These are phyloP conservation scores for Globisporangium viniferum DNA, from an alignment of 352 stramenopile species.

Conservation along the genomic window DNA sequence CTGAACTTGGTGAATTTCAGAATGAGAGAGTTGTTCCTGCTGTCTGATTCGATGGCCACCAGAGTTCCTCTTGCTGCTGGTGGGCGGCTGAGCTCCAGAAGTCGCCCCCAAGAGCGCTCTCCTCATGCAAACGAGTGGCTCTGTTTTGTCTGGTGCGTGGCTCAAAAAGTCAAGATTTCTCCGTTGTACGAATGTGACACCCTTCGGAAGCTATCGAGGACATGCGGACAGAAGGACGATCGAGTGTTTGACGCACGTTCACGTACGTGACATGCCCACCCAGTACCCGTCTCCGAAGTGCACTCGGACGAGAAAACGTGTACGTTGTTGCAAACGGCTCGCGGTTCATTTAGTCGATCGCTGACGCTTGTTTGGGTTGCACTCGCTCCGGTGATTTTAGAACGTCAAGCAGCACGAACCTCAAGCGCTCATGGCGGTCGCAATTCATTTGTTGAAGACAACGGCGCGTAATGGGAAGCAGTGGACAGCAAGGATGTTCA, in stretches of 20 bases:
- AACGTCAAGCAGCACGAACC: not conserved
- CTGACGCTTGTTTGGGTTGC: not conserved
- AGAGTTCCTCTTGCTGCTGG: not conserved
- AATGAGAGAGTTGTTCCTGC: slow-evolving; percentile 15
- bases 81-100: too few relatives aligned
- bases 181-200: not conserved
- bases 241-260: not conserved
- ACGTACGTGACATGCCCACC: not conserved
- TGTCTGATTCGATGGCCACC: not conserved
- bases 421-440: not conserved
- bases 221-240: slow-evolving; percentile 2
- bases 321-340: not conserved
- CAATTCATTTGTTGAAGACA: not conserved
- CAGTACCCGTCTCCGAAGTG: not conserved
- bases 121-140: not conserved
- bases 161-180: not conserved
- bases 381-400: not conserved
- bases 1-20: slow-evolving; percentile 13
- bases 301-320: not conserved
- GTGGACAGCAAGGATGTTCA: not conserved
- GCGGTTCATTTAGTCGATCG: slow-evolving; percentile 4
- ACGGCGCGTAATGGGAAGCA: not conserved
- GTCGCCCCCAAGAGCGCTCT: not conserved
- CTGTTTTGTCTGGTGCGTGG: not conserved
- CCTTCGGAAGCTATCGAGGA: not conserved